Conservation (phyloP, 768 basidiomycete species). For the Lactarius sp. region DNA sequence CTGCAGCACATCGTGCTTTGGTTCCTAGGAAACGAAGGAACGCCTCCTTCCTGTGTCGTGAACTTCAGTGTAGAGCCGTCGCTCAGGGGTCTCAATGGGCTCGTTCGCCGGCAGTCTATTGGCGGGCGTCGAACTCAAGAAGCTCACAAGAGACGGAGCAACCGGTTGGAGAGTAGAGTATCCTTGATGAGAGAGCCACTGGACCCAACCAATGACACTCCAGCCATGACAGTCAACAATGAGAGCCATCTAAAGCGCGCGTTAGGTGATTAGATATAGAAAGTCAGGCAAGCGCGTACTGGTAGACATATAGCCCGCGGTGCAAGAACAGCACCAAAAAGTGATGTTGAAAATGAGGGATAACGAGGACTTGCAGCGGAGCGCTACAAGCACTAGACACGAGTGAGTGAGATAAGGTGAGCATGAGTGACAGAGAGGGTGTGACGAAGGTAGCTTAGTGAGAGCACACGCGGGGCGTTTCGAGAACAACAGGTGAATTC, state of each 20-base stretch:
- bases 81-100: conserved; percentile 53
- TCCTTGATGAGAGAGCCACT: conserved; percentile 87
- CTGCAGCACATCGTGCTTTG: too few species aligned
- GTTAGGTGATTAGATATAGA: conserved; percentile 18
- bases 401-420: too few species aligned
- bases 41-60: too few species aligned
- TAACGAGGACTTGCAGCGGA: too few species aligned
- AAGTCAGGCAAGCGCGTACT: conserved; percentile 41
- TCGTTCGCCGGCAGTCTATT: conserved; percentile 38
- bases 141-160: conserved; percentile 28
- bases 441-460: too few species aligned
- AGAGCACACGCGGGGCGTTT: too few species aligned
- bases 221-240: conserved; percentile 81
- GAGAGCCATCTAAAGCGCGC: conserved; percentile 69
- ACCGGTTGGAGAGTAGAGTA: conserved; percentile 38
- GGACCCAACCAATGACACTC: conserved; percentile 80
- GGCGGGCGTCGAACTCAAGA: conserved; percentile 26
- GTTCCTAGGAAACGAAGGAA: too few species aligned
- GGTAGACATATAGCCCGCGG: conserved; percentile 81
- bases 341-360: too few species aligned
- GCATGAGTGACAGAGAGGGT: too few species aligned
- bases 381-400: too few species aligned
- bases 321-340: conserved; percentile 89
- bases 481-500: too few species aligned
- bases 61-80: conserved; percentile 29